These are phyloP conservation scores for Chlamydomonas incerta DNA, from an alignment of 139 green algal species.

Conservation along the genomic window DNA sequence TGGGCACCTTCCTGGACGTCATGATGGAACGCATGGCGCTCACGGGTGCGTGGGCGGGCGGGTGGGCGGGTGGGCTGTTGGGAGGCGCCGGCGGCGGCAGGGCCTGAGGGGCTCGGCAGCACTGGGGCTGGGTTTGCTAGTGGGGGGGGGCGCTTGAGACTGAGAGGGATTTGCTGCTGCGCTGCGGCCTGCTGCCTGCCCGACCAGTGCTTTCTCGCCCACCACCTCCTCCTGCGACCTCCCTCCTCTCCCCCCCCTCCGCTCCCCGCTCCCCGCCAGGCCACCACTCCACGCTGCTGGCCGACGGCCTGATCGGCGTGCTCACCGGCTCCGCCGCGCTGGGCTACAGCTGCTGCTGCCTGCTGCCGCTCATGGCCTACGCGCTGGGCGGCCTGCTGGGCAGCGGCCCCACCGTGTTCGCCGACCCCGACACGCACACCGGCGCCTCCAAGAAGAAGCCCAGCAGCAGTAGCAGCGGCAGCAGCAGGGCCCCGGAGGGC, in stretches of 20 bases:
- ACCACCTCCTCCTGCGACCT: too few relatives aligned
- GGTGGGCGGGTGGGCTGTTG: not conserved
- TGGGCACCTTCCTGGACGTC: constrained; percentile 49
- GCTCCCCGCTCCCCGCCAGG: not conserved
- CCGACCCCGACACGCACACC: not conserved
- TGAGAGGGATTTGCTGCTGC: too few relatives aligned
- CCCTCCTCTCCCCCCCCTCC: not conserved
- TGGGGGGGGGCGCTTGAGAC: not conserved
- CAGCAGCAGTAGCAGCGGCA: too few relatives aligned
- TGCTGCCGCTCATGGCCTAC: constrained; percentile 46
- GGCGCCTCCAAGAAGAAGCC: too few relatives aligned
- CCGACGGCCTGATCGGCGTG: constrained; percentile 38
- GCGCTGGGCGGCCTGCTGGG: not conserved
- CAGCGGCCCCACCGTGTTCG: not conserved
- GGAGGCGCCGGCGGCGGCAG: not conserved
- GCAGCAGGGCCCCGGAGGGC: too few relatives aligned
- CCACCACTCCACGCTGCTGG: constrained; percentile 29
- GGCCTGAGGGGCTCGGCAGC: not conserved
- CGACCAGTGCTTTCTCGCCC: too few relatives aligned
- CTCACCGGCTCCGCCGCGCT: constrained; percentile 33
- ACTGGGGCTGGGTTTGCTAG: not conserved
- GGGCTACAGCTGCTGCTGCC: constrained; percentile 29
- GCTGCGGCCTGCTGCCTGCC: too few relatives aligned
- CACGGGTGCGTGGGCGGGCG: not conserved
- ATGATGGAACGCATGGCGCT: constrained; percentile 55